Conservation (phyloP, 78 protist species). For the Cyanophora paradoxa region DNA sequence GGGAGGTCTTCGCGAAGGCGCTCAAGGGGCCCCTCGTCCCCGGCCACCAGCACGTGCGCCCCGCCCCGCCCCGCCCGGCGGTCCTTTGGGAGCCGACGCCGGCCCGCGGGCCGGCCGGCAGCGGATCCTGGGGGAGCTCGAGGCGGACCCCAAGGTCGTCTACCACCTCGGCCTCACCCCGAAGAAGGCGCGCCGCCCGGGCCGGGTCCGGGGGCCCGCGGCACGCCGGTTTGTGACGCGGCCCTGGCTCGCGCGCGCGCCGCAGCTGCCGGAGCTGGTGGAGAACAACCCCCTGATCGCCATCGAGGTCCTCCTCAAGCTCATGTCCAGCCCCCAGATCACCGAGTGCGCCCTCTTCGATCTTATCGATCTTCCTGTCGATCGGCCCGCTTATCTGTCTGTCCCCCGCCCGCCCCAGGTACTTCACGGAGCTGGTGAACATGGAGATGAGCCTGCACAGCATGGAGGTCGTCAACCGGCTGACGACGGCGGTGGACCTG, state of each 20-base stretch:
- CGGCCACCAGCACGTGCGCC: not conserved
- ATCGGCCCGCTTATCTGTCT: not conserved
- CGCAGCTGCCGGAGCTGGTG: conserved; percentile 66
- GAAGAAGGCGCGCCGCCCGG: not conserved
- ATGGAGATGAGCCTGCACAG: conserved; percentile 63
- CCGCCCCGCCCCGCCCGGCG: not conserved
- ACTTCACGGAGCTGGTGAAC: conserved; percentile 54
- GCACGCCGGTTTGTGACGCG: not conserved
- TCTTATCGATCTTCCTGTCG: too few species aligned
- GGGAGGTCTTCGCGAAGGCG: conserved; percentile 5
- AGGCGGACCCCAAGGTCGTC: conserved; percentile 47
- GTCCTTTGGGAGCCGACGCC: not conserved
- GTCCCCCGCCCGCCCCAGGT: conserved; percentile 24
- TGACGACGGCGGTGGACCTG: conserved; percentile 71
- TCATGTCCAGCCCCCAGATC: conserved; percentile 52
- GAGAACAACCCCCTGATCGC: conserved; percentile 80
- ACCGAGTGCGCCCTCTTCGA: conserved; percentile 11
- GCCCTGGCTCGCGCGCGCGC: too few species aligned
- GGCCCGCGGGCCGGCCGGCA: not conserved
- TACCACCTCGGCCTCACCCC: conserved; percentile 65
- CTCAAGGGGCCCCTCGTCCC: conserved; percentile 13
- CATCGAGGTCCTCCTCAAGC: conserved; percentile 55
- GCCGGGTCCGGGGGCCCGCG: not conserved
- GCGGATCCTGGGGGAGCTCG: conserved; percentile 26
- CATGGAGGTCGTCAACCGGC: conserved; percentile 86